Evolutionary conservation across 805 yeast species (phyloP), one percentile per base, ranked within the genome.

Genomic region (Pichia manshurica): DNA sequence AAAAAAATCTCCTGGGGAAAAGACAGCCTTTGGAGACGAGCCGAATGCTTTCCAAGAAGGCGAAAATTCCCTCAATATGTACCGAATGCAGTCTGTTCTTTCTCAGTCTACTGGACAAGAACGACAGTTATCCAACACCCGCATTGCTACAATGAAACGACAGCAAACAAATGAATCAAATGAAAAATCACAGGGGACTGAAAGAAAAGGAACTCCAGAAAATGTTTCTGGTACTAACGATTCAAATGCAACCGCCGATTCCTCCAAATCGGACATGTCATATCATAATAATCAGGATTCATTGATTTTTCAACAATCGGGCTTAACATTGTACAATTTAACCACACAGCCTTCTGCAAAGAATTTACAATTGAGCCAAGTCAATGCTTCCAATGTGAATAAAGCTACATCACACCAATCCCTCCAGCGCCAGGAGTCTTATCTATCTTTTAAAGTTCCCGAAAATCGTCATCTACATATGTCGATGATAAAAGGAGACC

Each of bases 41-140:
- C 12, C 36, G 4, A 12, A 29, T 12, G 42, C 19, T 31, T 16
- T 44, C 19, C 12, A 39, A 12, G 37, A 34, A 6, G 40, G 36
- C 9, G 25, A 25, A 2, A 42, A 46, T 19, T 46, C 49, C 2
- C 25, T 46, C n/a, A 46, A 42, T 8, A 42, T 42, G 40, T 48
- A 51, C 17, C 23, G 47, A 20, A 45, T 50, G 41, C 34, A 47
- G 8, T 52, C 59, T 19, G 48, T 61, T 13, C 61, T 76, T 4
- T 75, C 81, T 3, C 81, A 77, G 53, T 75, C 81, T 0, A 75
- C 78, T 0, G 81, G 81, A 0, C 67, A 71, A 35, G 79, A 74
- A 33, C 59, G 71, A 44, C 67, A 39, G 22, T 20, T 45, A 12
- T 15, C 29, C 7, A 25, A 25, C 10, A 25, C 7, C 29, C 29